Percentiles rank a stretch among this genome's conserved stretches.
These are phyloP conservation scores for Trichoderma semiorbis DNA, from an alignment of 2,329 filamentous ascomycete species.

Conservation along the genomic window DNA sequence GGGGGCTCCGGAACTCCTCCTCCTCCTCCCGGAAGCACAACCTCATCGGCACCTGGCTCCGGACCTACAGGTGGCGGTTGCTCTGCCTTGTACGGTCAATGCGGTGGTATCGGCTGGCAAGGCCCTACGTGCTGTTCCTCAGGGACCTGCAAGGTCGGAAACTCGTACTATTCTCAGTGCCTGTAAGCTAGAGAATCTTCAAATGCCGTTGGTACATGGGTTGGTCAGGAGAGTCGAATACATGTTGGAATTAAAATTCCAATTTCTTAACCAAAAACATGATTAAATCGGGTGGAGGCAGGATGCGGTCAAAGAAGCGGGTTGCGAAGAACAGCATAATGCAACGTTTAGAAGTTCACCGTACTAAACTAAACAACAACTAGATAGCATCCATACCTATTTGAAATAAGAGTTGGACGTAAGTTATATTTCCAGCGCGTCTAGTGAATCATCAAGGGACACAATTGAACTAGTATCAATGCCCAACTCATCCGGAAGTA, in stretches of 20 bases:
- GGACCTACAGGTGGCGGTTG: not conserved
- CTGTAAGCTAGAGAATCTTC: not conserved
- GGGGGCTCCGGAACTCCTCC: not conserved
- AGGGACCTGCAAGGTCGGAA: not conserved
- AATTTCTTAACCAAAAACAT: not conserved
- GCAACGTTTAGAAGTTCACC: not conserved
- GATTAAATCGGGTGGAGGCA: not conserved
- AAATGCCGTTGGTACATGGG: not conserved
- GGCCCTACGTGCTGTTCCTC: not conserved
- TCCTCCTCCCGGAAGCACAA: not conserved
- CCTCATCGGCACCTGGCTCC: not conserved
- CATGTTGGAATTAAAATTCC: fast-evolving
- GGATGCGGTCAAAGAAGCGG: not conserved
- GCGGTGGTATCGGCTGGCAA: not conserved
- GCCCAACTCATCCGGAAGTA: not conserved
- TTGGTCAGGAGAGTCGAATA: not conserved
- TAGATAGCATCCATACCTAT: not conserved
- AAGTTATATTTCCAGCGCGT: not conserved
- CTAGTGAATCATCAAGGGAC: not conserved
- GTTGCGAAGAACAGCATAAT: not conserved
- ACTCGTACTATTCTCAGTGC: not conserved
- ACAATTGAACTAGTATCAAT: not conserved
- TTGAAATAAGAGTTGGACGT: not conserved
- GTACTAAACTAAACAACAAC: not conserved
- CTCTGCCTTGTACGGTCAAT: not conserved